Percentiles rank a stretch among this genome's conserved stretches.
phyloP scores from a whole-genome alignment of 73 alveolate genomes.

The Blepharisma stoltei region DNA sequence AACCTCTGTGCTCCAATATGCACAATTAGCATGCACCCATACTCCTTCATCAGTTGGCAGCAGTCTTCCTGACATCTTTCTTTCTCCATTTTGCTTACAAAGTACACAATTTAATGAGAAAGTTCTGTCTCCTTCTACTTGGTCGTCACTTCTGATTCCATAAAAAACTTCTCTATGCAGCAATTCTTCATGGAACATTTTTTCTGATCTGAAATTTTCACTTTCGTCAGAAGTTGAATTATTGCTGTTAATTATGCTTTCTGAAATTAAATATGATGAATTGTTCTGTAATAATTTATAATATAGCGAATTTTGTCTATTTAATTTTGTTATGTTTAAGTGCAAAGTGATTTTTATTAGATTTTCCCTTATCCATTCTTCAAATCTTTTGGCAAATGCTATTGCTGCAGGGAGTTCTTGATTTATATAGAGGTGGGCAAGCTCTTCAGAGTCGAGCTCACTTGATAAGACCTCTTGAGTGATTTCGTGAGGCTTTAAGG shows the following conservation, averaged over 20 bases:
- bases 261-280: too few relatives aligned
- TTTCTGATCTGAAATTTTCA: too few relatives aligned
- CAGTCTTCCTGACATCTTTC: constrained; percentile 73
- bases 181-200: too few relatives aligned
- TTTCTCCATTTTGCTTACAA: constrained; percentile 74
- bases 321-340: too few relatives aligned
- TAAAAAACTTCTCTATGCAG: too few relatives aligned
- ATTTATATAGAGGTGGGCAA: not conserved
- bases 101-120: constrained; percentile 51
- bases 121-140: not conserved
- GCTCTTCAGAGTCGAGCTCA: not conserved
- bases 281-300: too few relatives aligned
- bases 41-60: constrained; percentile 66
- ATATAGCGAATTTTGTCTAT: too few relatives aligned
- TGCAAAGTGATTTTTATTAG: not conserved
- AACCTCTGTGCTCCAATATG: constrained; percentile 77
- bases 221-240: too few relatives aligned
- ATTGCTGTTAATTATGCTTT: too few relatives aligned
- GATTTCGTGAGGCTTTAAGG: not conserved
- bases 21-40: constrained; percentile 86
- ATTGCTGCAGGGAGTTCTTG: constrained; percentile 21
- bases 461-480: constrained; percentile 13
- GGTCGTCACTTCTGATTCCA: not conserved
- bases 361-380: not conserved
- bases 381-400: not conserved